phyloP scores from a whole-genome alignment of 176 grass and related monocot species.

The Tuctoria greenei region DNA sequence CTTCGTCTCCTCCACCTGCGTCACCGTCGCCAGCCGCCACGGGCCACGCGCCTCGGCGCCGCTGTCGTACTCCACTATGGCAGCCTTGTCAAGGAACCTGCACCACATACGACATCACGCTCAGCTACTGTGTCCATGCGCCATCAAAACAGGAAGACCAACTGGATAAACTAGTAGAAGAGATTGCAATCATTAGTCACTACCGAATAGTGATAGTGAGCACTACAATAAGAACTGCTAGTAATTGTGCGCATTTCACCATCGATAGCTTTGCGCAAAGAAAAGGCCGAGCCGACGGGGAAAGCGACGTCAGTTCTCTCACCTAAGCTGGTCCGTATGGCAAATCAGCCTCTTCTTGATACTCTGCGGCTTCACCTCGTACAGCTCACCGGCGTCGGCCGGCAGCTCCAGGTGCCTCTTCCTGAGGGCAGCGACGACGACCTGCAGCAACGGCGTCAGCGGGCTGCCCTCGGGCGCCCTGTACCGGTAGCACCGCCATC shows the following conservation, averaged over 20 bases:
- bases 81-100: slow-evolving; percentile 83
- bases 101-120: background rate
- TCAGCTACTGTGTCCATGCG: background rate
- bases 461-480: slow-evolving; percentile 53
- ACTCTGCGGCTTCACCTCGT: slow-evolving; percentile 41
- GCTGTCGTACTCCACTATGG: slow-evolving; percentile 54
- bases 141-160: too few species aligned
- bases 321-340: slow-evolving; percentile 60
- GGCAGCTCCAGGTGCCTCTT: slow-evolving; percentile 60
- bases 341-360: slow-evolving; percentile 49
- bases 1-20: slow-evolving; percentile 94
- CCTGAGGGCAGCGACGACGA: slow-evolving; percentile 44
- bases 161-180: slow-evolving; percentile 14
- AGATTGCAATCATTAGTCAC: slow-evolving; percentile 8
- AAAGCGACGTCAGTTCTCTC: background rate
- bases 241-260: too few species aligned
- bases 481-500: slow-evolving; percentile 55
- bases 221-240: background rate
- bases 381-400: slow-evolving; percentile 41
- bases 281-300: background rate
- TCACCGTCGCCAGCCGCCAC: slow-evolving; percentile 74
- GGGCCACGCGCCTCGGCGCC: slow-evolving; percentile 18
- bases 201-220: background rate
- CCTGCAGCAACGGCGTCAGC: slow-evolving; percentile 61
- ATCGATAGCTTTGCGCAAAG: background rate